Percentiles rank a stretch among this genome's conserved stretches.
These are phyloP conservation scores for Termitomyces sp. DNA, from an alignment of 768 basidiomycete species.

Conservation along the genomic window DNA sequence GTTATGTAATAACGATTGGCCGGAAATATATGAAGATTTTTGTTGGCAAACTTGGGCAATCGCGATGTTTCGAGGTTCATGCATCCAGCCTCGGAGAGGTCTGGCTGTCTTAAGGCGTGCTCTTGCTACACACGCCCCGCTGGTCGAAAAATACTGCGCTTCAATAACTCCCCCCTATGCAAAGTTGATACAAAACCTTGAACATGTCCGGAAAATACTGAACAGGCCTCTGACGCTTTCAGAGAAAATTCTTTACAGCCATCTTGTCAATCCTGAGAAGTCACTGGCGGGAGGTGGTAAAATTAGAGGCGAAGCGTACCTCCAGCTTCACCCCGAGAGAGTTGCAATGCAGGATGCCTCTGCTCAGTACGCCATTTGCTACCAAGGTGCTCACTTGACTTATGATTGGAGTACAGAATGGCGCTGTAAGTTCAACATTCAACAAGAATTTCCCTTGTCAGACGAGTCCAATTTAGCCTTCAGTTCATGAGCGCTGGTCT, in stretches of 20 bases:
- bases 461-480: conserved; percentile 40
- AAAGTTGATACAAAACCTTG: conserved; percentile 62
- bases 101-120: conserved; percentile 20
- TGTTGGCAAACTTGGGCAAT: neutral
- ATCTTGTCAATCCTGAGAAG: conserved; percentile 75
- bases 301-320: conserved; percentile 81
- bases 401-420: conserved; percentile 47
- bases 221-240: conserved; percentile 85
- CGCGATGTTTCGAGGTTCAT: conserved; percentile 22
- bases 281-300: conserved; percentile 58
- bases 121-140: conserved; percentile 32
- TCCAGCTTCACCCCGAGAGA: conserved; percentile 86
- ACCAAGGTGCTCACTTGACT: conserved; percentile 4
- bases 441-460: conserved; percentile 1
- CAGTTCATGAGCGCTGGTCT: conserved; percentile 99
- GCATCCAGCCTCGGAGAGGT: conserved; percentile 16
- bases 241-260: conserved; percentile 96
- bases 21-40: conserved; percentile 9
- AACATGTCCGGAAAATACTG: conserved; percentile 62
- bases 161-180: conserved; percentile 86
- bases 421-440: conserved; percentile 52
- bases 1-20: conserved; percentile 7
- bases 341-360: conserved; percentile 98
- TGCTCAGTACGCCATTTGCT: conserved; percentile 59
- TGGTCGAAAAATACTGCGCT: conserved; percentile 35